A percentile compares a stretch with the other conserved stretches of the same genome.
Conservation (phyloP, 208 protist genomes). For the Balamuthia mandrillaris region DNA sequence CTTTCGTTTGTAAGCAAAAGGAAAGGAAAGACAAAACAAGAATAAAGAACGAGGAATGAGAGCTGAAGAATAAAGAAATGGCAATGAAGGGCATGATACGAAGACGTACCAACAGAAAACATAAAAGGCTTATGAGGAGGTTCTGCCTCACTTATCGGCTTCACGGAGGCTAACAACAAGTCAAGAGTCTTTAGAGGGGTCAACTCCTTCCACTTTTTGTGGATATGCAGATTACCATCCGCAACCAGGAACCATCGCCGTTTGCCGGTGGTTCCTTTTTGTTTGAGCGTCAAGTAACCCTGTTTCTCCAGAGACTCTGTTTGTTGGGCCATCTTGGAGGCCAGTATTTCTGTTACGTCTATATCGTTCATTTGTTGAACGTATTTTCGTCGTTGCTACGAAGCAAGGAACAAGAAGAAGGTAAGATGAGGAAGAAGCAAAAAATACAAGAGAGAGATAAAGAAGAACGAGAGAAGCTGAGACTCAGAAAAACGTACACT, state of each 20-base stretch:
- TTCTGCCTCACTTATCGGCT: not conserved
- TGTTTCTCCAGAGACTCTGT: not conserved
- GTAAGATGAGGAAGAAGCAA: not conserved
- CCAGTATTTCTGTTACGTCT: no score
- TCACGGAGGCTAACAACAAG: not conserved
- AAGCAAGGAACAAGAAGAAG: not conserved
- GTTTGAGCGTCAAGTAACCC: not conserved
- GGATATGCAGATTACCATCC: not conserved
- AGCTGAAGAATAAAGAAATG: no score
- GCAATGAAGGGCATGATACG: no score
- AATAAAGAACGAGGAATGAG: no score
- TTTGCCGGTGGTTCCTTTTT: not conserved
- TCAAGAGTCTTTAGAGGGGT: not conserved
- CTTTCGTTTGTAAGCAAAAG: no score
- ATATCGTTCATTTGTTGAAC: no score
- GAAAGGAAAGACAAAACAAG: no score
- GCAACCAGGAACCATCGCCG: not conserved
- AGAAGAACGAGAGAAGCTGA: not conserved
- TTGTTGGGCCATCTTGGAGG: not conserved
- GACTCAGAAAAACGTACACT: not conserved
- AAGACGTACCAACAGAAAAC: no score
- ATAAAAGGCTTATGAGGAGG: constrained; percentile 1
- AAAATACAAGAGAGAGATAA: not conserved
- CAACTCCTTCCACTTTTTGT: constrained; percentile 1
- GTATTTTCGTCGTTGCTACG: not conserved